Evolutionary conservation across 257 asterid species (phyloP), one percentile per base, ranked within the genome.

Genomic region (Handroanthus guayacan): DNA sequence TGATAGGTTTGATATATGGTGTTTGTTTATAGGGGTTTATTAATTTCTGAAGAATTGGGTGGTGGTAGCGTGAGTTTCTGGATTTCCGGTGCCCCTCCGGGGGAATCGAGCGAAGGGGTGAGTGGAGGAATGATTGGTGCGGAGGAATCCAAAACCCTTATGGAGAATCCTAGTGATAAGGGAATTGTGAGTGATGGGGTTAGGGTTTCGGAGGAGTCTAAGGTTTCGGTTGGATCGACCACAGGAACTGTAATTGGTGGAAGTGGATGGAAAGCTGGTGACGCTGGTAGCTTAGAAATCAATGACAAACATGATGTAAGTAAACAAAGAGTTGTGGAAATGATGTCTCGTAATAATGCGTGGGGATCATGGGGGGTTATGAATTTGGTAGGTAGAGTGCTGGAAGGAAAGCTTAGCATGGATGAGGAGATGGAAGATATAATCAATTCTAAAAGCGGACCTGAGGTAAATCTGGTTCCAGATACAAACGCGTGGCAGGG

Each of bases 311-410:
- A 5, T 51, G 79, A 57, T 75, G 63, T 7, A n/a, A 67, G 48
- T 61, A 75, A 61, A 17, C 75, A 39, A 18, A 75, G 81, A n/a
- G 69, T 38, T 47, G 81, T 16, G 72, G 80, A 67, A 62, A 61
- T 47, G 72, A 79, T 37, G 47, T 58, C 82, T 44, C 64, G 68
- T 2, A 57, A 13, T 20, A 56, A 69, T 61, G 81, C 50, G 18
- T 75, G 84, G 84, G 81, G 65, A 52, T 62, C 81, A 34, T 78
- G 82, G 87, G 79, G 81, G 18, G 81, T 87, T 77, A 77, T 87
- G 87, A 39, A 78, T 65, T 60, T 87, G 82, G 91, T 87, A 74
- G 83, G 82, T 5, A 87, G 81, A 78, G 85, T 85, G 62, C 79
- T 85, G 48, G 78, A 75, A 31, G 86, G 91, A 38, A 81, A 47